phyloP scores from a whole-genome alignment of 768 basidiomycete genomes.

The Mycena rosella region DNA sequence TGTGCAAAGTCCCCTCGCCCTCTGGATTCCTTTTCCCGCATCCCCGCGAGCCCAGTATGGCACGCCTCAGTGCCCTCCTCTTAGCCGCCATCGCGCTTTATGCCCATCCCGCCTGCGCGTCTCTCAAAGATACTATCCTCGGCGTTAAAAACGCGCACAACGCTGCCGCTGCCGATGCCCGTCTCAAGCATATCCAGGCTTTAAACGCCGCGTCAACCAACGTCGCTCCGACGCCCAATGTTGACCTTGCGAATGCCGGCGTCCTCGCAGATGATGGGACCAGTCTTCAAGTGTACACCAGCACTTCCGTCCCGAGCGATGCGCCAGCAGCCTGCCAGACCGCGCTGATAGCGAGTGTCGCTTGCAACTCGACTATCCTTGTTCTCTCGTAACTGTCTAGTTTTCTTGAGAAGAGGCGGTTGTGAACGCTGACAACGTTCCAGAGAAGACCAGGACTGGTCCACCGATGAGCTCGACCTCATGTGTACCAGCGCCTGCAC shows the following conservation, averaged over 20 bases:
- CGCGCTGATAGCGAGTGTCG: not conserved
- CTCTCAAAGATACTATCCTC: conserved; percentile 9
- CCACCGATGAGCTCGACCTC: not conserved
- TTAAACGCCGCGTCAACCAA: conserved; percentile 7
- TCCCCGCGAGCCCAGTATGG: conserved; percentile 1
- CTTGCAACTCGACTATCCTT: too few species aligned
- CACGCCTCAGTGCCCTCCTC: conserved; percentile 4
- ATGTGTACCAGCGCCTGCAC: not conserved
- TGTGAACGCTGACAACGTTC: conserved; percentile 8
- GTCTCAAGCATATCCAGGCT: conserved; percentile 9
- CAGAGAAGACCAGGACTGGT: conserved; percentile 7
- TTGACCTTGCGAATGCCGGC: not conserved
- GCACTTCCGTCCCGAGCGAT: not conserved
- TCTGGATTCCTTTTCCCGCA: conserved; percentile 8
- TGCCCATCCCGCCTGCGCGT: conserved; percentile 6
- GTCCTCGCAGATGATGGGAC: conserved; percentile 1
- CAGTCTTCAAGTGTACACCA: conserved; percentile 12
- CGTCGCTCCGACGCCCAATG: conserved; percentile 7
- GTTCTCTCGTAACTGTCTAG: not conserved
- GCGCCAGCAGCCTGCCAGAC: conserved; percentile 1
- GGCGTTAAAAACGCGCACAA: conserved; percentile 9
- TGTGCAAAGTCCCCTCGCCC: not conserved
- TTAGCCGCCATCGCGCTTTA: conserved; percentile 4
- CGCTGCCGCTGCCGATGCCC: conserved; percentile 5
- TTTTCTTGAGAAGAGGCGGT: not conserved